A percentile compares a stretch with the other conserved stretches of the same genome.
These are phyloP conservation scores for Antrodiella citrinella DNA, from an alignment of 768 basidiomycete genomes.

Conservation along the genomic window DNA sequence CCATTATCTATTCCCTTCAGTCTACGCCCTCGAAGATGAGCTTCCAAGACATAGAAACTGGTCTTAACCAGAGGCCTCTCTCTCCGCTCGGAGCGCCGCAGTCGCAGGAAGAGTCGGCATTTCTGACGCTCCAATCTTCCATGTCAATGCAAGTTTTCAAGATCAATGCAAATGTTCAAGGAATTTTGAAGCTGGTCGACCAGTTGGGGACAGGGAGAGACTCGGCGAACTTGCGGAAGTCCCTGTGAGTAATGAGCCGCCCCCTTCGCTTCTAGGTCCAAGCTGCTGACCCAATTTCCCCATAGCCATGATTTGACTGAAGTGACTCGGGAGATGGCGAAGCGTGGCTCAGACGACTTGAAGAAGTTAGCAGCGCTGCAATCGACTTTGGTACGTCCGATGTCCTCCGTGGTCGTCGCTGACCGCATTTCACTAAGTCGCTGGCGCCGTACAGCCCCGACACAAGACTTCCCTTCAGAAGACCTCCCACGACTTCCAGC, in stretches of 20 bases:
- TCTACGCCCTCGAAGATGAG: constrained; percentile 29
- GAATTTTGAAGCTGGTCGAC: constrained; percentile 93
- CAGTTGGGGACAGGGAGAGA: constrained; percentile 84
- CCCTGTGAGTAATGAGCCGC: constrained; percentile 54
- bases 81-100: constrained; percentile 25
- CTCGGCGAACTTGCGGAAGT: constrained; percentile 70
- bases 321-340: constrained; percentile 89
- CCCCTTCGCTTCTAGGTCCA: constrained; percentile 1
- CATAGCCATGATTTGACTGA: constrained; percentile 89
- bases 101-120: constrained; percentile 61
- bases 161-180: constrained; percentile 96
- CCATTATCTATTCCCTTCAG: too few species aligned
- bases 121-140: constrained; percentile 68
- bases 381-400: constrained; percentile 42
- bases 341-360: constrained; percentile 86
- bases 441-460: constrained; percentile 53
- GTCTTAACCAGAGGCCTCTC: constrained; percentile 25
- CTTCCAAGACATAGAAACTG: constrained; percentile 44
- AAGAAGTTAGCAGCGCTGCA: constrained; percentile 80
- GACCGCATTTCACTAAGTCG: background rate
- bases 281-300: background rate
- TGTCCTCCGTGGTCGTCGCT: background rate
- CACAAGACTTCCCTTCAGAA: constrained; percentile 84
- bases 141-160: constrained; percentile 95
- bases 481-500: constrained; percentile 86